phyloP scores from a whole-genome alignment of 164 flowering plant genomes.

The Magnolia sinica region DNA sequence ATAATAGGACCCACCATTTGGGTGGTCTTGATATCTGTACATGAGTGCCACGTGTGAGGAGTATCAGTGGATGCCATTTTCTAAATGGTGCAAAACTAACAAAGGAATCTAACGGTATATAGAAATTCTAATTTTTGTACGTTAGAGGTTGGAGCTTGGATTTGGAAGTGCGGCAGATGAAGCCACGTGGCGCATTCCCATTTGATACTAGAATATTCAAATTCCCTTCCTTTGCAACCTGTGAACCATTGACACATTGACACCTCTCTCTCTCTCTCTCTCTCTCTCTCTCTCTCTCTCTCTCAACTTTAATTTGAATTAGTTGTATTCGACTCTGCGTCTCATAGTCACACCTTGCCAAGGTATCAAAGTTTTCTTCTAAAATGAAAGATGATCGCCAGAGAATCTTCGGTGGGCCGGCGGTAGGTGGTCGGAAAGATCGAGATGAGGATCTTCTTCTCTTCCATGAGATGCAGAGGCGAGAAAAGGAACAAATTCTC shows the following conservation, averaged over 20 bases:
- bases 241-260: not conserved
- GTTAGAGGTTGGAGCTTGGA: not conserved
- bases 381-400: constrained; percentile 13
- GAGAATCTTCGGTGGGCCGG: constrained; percentile 7
- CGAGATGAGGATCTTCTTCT: constrained; percentile 50
- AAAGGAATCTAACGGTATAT: not conserved
- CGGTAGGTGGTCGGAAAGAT: constrained; percentile 16
- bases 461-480: constrained; percentile 46
- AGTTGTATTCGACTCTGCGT: too few relatives aligned
- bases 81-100: too few relatives aligned
- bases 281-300: not conserved
- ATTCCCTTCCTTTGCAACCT: not conserved
- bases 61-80: too few relatives aligned
- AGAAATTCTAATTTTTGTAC: not conserved
- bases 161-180: constrained; percentile 1
- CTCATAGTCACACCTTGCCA: too few relatives aligned
- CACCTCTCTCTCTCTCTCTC: not conserved
- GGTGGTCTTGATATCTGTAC: too few relatives aligned
- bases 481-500: constrained; percentile 33
- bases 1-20: too few relatives aligned
- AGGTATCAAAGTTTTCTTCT: too few relatives aligned
- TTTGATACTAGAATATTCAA: constrained; percentile 1
- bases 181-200: not conserved
- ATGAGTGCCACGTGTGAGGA: too few relatives aligned
- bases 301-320: too few relatives aligned